Base-by-base conservation (phyloP, 192 early-diverging fungal genomes). In the Coemansia reversa region DNA sequence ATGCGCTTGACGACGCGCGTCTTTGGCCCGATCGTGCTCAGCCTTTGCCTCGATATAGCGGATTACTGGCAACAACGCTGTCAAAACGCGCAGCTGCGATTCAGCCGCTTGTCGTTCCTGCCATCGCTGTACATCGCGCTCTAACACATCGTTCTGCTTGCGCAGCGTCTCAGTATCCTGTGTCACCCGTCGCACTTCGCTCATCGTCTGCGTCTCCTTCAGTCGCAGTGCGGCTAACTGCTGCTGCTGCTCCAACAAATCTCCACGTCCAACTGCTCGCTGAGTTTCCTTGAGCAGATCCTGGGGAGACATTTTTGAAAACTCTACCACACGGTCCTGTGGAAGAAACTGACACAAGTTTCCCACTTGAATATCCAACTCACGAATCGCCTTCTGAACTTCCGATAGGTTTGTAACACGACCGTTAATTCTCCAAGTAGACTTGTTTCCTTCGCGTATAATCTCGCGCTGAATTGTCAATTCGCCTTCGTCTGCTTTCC, bases 301-400 rank as follows among this genome's bases (percentile, higher is more conserved):
- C 16, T 86, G 76, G 5, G 94, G 84, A 25, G 85, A 79, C 87
- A 98, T 86, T 82, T 91, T 87, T 5, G 95, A 93, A 68, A 99
- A 99, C 62, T 93, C 92, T 6, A 88, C 85, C 6, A 99, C 97
- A 55, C 87, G 84, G 75, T 99, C 97, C 69, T 99, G 97, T 7
- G 97, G 97, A 58, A 99, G 76, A 63, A 99, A 97, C 78, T 97
- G 96, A 74, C 97, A 99, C 50, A 99, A 74, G 65, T 98, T 99
- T 76, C 95, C 91, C 45, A 97, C 94, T 63, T 99, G 95, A 57
- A 99, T 91, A 56, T 91, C 85, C 56, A 96, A 74, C 8, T 67
- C 55, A 25, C 63, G 52, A 12, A 93, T 86, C 7, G 72, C 83
- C n/a, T 82, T 79, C 51, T 84, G 68, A 6, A 97, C 86, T 23